Base-by-base conservation (phyloP, 805 yeast genomes). In the Myxozyma neglecta region DNA sequence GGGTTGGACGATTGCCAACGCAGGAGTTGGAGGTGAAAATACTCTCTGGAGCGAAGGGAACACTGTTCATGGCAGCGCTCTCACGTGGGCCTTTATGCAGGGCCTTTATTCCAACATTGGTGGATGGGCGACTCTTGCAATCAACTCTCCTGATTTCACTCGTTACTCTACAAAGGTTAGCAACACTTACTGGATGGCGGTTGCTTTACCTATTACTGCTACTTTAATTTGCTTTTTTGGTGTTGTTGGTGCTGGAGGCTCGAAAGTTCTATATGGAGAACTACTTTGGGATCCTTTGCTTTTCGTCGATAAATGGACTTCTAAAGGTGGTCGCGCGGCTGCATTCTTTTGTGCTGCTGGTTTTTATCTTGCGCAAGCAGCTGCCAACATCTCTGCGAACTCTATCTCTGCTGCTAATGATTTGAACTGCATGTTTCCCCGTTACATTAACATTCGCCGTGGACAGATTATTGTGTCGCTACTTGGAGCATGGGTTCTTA, bases 1-100 rank as follows among this genome's bases (percentile, higher is more conserved):
- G 40, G 64, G 35, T 70, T 74, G 63, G 76, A 57, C 85, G 65
- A 74, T 78, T 9, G 77, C 85, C 1, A 89, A 96, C 32, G 82
- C 84, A 57, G 96, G 96, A 44, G 84, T 84, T 43, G 96, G 96
- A 29, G 85, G 86, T 1, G 85, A 88, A 32, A 81, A 59, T 10
- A 32, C 48, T 29, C 32, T 53, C 51, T 56, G 57, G 56, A 73
- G 16, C 59, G 86, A 85, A 66, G 75, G 78, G 6, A 77, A 85
- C 2, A 70, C 76, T 0, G 73, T 87, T n/a, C 71, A 75, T 20
- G 89, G 91, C 8, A 76, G 85, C 13, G 87, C 75, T 1, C 82
- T 86, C 66, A 90, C 83, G 32, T 91, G 97, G 97, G 90, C 89
- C 0, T 90, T 90, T 71, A 88, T 91, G 96, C 87, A 85, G 24